Percentiles rank a stretch among this genome's conserved stretches.
Evolutionary conservation across 192 early-diverging fungal species (phyloP).

Genomic region (Spinellus fusiger): DNA sequence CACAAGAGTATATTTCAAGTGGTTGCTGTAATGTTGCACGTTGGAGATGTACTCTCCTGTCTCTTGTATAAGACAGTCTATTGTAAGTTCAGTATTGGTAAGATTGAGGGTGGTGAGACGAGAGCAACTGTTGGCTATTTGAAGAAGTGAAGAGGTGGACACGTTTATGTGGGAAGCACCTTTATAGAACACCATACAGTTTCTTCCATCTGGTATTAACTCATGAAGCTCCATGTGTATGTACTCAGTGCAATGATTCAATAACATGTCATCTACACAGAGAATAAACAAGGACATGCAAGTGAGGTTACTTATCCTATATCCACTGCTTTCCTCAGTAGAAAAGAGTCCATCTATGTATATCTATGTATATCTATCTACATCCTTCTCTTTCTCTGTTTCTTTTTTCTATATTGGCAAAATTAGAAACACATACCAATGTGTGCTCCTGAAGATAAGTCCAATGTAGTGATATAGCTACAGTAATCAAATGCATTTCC

Average conservation of each 20-base stretch:
- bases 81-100: slow-evolving; percentile 25
- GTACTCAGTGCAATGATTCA: no score
- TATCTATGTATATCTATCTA: not conserved
- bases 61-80: slow-evolving; percentile 35
- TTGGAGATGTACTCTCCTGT: slow-evolving; percentile 45
- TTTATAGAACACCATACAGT: not conserved
- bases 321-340: no score
- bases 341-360: not conserved
- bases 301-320: no score
- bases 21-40: slow-evolving; percentile 35
- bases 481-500: slow-evolving; percentile 24
- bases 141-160: slow-evolving; percentile 43
- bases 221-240: not conserved
- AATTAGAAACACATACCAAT: slow-evolving; percentile 4
- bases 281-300: no score
- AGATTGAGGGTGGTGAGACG: slow-evolving; percentile 33
- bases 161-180: slow-evolving; percentile 25
- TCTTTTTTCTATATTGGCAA: not conserved
- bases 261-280: no score
- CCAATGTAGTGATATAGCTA: slow-evolving; percentile 34
- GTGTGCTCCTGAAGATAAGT: slow-evolving; percentile 30
- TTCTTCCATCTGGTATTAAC: not conserved
- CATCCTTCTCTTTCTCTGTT: not conserved
- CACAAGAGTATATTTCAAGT: slow-evolving; percentile 37
- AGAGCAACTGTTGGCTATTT: slow-evolving; percentile 33